Conservation (phyloP, 2,329 filamentous ascomycete genomes). For the Ploettnerulaceae sp. region DNA sequence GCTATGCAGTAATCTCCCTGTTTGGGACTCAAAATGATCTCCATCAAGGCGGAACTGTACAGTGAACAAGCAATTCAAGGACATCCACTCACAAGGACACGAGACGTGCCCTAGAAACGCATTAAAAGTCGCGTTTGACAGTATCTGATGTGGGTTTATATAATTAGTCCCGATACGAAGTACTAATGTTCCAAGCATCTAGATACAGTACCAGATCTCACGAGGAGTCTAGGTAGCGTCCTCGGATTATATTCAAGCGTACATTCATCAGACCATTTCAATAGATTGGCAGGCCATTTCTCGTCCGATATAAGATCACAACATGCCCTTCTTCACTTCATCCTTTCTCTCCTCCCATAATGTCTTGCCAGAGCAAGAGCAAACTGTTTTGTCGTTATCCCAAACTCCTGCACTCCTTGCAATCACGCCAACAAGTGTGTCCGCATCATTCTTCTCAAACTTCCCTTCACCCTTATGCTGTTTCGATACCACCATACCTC, state of each 20-base stretch:
- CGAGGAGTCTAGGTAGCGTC: neutral
- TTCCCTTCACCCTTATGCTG: slow-evolving; percentile 55
- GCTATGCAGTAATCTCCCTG: neutral
- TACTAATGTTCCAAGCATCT: too few relatives aligned
- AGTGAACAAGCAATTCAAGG: slow-evolving; percentile 23
- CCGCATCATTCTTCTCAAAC: slow-evolving; percentile 66
- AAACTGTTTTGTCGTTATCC: slow-evolving; percentile 98
- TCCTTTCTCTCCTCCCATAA: slow-evolving; percentile 96
- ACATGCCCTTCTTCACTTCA: slow-evolving; percentile 84
- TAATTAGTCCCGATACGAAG: too few relatives aligned
- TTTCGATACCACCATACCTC: slow-evolving; percentile 79
- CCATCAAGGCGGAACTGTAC: slow-evolving; percentile 11
- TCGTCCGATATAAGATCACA: slow-evolving; percentile 47
- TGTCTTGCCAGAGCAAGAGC: slow-evolving; percentile 95
- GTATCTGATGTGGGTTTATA: too few relatives aligned
- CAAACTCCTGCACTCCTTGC: slow-evolving; percentile 95
- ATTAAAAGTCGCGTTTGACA: slow-evolving; percentile 27
- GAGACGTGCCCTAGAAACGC: slow-evolving; percentile 24
- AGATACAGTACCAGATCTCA: too few relatives aligned
- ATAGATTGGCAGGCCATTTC: slow-evolving; percentile 13
- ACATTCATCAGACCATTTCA: slow-evolving; percentile 15
- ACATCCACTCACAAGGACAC: slow-evolving; percentile 11
- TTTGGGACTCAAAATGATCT: slow-evolving; percentile 22
- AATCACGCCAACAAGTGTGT: slow-evolving; percentile 89
- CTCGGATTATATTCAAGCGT: neutral